Base-by-base conservation (phyloP, 1,139 yeast species). In the Zygoascus sp. region DNA sequence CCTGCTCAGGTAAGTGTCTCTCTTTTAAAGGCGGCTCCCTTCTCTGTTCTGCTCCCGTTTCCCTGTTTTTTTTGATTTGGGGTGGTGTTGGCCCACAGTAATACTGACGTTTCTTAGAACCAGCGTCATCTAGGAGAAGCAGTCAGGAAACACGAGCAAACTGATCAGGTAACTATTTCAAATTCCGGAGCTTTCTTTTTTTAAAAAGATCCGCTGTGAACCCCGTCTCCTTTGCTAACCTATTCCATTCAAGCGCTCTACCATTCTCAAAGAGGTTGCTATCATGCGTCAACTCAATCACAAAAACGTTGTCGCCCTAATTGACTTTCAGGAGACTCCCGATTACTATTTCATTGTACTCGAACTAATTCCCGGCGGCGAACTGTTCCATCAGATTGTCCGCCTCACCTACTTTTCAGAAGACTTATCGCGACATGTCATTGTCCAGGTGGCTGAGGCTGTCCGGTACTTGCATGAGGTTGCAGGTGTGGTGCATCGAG, bases 321-420 rank as follows among this genome's bases (percentile, higher is more conserved):
- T 82, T 49, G 86, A 85, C 53, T 84, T 83, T 60, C 68, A 75
- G 49, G 88, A 83, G 58, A 75, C 82, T 48, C 69, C 70, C 27
- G 77, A 79, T 30, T 76, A 79, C 63, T 87, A 88, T 63, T 92
- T 81, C 63, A 80, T 92, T 48, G 74, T 92, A 7, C 80, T 90
- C 56, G 98, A 94, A 63, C 74, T 86, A 47, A 83, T 92, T 44
- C 78, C 83, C 45, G 98, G 98, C 15, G 98, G 98, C 22, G 98
- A 94, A 67, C 80, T 92, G 32, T 92, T 92, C 68, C 92, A 89
- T 59, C 94, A 89, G 64, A 89, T 92, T 58, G 95, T 92, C 34
- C 83, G 88, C 57, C 82, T 79, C 58, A 92, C 98, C 0, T 92
- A 92, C 67, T 85, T 92, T 63, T 79, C 89, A 40, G 98, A 92